Evolutionary conservation across 2,329 filamentous ascomycete genomes (phyloP), one percentile per base, ranked within the genome.

Genomic region (Alternaria angustiovoidea): DNA sequence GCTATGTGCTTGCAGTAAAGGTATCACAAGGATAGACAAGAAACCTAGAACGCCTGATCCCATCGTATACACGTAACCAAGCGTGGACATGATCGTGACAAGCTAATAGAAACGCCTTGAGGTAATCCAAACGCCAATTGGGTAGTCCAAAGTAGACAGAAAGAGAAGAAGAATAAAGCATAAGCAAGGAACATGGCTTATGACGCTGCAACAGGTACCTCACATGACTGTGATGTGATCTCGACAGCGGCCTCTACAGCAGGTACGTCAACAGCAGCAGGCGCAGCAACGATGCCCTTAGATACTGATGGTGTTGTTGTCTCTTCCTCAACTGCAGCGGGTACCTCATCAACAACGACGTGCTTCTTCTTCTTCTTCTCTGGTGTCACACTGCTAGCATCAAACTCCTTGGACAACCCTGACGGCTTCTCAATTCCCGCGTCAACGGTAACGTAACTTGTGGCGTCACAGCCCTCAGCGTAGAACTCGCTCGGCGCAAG

Each of bases 401-500:
- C 68, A 49, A 71, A 72, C 57, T 79, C 77, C 65, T 72, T 78
- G 1, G 74, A 77, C 64, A 79, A 53, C 7, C 72, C 54, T 26
- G 74, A 77, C 3, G 75, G 72, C 64, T 70, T 74, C 65, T 76
- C 74, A n/a, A 76, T 71, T 1, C 69, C 68, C 8, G 63, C 70
- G 57, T 79, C 75, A 6, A 79, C 76, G 47, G 75, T 78, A 32
- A 78, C 75, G 52, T 75, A 76, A 2, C 67, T 73, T 9, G 57
- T 66, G 2, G 71, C 73, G 59, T 78, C 74, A 32, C 77, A 72
- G 0, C 78, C 79, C n/a, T 75, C 72, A 22, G 61, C 77, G 54
- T 80, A 81, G 64, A 77, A 81, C 18, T 80, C 75, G 11, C 65
- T 64, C n/a, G 76, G 69, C 9, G 64, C 67, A 11, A 81, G 64